These are phyloP conservation scores for Linnemannia exigua DNA, from an alignment of 192 early-diverging fungal species.

Conservation along the genomic window DNA sequence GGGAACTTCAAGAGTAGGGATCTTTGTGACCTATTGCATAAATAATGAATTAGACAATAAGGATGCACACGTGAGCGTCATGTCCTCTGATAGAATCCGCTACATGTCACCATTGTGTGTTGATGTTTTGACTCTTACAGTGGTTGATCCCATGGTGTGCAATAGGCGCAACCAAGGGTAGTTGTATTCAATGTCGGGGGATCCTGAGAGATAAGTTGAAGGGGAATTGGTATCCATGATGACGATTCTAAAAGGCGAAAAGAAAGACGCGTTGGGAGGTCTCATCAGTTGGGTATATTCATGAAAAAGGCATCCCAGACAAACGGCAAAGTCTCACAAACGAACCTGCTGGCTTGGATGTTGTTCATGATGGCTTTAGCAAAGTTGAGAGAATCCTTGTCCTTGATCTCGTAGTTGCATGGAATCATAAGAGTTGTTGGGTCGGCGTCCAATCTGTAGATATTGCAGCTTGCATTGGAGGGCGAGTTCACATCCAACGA, in stretches of 20 bases:
- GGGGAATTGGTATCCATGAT: conserved; percentile 41
- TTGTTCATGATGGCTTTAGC: conserved; percentile 44
- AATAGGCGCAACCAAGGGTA: conserved; percentile 46
- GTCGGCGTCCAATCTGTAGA: conserved; percentile 37
- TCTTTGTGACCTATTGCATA: conserved; percentile 29
- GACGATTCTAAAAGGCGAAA: conserved; percentile 31
- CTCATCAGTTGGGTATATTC: too few relatives aligned
- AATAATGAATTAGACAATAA: neutral
- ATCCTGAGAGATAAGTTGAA: conserved; percentile 41
- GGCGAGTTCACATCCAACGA: conserved; percentile 27
- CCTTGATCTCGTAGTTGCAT: conserved; percentile 52
- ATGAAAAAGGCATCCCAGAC: too few relatives aligned
- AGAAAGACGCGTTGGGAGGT: neutral
- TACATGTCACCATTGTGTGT: too few relatives aligned
- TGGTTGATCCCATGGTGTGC: conserved; percentile 35
- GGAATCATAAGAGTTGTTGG: conserved; percentile 25
- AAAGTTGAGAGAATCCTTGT: conserved; percentile 44
- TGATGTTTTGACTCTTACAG: conserved; percentile 6
- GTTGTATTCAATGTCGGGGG: conserved; percentile 36
- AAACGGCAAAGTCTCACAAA: too few relatives aligned
- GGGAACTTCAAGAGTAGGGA: conserved; percentile 45
- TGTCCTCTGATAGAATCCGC: too few relatives aligned
- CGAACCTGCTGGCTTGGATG: conserved; percentile 38
- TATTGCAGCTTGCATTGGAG: conserved; percentile 44
- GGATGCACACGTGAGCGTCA: too few relatives aligned